Conservation (phyloP, 768 basidiomycete species). For the Leucogyrophana mollusca region DNA sequence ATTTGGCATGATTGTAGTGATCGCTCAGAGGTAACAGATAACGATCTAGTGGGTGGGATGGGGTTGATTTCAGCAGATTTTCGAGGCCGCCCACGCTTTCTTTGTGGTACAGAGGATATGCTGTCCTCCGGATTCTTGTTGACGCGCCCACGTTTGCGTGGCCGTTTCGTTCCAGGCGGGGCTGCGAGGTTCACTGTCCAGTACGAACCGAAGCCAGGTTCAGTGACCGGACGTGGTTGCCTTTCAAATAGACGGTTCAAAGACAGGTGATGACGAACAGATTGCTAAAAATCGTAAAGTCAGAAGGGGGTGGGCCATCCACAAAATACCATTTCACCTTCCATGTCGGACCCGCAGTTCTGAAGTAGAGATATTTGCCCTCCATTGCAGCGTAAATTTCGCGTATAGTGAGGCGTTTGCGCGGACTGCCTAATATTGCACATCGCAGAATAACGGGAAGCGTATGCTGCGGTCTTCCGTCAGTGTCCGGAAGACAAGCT, state of each 20-base stretch:
- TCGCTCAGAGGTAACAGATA: constrained; percentile 12
- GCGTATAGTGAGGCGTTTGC: constrained; percentile 75
- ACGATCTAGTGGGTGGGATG: constrained; percentile 16
- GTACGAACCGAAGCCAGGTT: constrained; percentile 85
- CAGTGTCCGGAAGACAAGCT: constrained; percentile 75
- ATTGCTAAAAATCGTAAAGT: constrained; percentile 58
- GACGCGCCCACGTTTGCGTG: constrained; percentile 72
- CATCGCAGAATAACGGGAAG: constrained; percentile 84
- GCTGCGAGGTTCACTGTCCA: constrained; percentile 87
- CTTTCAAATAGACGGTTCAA: constrained; percentile 81
- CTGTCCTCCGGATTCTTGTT: constrained; percentile 40
- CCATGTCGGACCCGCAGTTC: constrained; percentile 80
- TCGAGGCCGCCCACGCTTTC: constrained; percentile 41
- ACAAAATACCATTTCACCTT: constrained; percentile 43
- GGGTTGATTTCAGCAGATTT: constrained; percentile 17
- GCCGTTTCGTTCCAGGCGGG: constrained; percentile 85
- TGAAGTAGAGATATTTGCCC: constrained; percentile 79
- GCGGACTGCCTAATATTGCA: constrained; percentile 75
- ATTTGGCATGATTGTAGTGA: constrained; percentile 19
- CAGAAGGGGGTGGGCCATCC: neutral
- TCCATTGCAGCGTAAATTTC: constrained; percentile 90
- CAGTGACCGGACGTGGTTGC: constrained; percentile 77
- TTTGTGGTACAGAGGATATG: constrained; percentile 21
- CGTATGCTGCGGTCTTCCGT: constrained; percentile 78
- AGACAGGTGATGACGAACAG: constrained; percentile 82